Percentiles rank a stretch among this genome's conserved stretches.
Conservation (phyloP, 2,329 filamentous ascomycete species). For the Xylogone sp. region DNA sequence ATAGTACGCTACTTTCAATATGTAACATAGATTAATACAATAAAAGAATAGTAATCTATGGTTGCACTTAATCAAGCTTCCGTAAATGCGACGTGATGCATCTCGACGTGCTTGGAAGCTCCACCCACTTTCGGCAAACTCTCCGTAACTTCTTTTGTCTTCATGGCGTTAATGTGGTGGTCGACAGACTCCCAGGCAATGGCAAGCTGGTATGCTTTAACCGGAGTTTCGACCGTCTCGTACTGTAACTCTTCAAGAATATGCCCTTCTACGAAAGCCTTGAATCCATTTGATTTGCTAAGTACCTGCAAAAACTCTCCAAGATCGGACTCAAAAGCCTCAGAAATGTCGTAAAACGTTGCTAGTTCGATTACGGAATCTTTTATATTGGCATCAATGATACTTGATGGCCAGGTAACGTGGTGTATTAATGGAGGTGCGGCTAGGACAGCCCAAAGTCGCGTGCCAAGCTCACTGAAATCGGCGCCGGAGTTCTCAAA, state of each 20-base stretch:
- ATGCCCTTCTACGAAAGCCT: not conserved
- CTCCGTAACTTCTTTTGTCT: not conserved
- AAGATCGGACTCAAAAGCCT: not conserved
- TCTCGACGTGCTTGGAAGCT: not conserved
- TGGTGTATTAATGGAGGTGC: not conserved
- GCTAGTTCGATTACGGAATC: not conserved
- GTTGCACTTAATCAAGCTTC: not conserved
- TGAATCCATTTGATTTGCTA: not conserved
- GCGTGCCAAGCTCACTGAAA: not conserved
- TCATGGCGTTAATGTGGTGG: not conserved
- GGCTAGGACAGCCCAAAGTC: not conserved
- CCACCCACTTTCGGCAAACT: not conserved
- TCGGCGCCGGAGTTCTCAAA: slow-evolving; percentile 2
- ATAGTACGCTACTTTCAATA: not conserved
- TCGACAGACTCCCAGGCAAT: not conserved
- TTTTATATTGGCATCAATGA: not conserved
- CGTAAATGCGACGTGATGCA: not conserved
- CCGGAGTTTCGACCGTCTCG: not conserved
- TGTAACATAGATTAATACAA: not conserved
- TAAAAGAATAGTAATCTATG: not conserved
- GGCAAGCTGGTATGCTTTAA: not conserved
- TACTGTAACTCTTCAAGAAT: not conserved
- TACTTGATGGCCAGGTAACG: not conserved
- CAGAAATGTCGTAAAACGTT: not conserved
- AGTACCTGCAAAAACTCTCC: not conserved